A percentile compares a stretch with the other conserved stretches of the same genome.
These are phyloP conservation scores for Chaetoceros muelleri DNA, from an alignment of 108 stramenopile species.

Conservation along the genomic window DNA sequence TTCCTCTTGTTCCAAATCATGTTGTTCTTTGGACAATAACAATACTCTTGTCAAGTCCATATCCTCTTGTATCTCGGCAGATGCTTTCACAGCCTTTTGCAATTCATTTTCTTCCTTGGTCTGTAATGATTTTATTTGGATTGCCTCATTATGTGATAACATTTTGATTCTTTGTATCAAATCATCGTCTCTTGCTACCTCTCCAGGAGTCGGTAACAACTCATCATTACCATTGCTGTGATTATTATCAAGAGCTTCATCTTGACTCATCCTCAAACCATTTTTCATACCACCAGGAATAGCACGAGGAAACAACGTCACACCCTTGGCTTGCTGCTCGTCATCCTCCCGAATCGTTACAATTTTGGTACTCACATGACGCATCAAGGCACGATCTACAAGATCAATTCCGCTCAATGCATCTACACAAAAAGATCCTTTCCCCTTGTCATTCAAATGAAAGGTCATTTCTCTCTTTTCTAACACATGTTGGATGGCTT, in stretches of 20 bases:
- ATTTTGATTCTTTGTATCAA: too few species aligned
- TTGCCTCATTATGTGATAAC: too few species aligned
- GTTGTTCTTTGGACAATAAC: not conserved
- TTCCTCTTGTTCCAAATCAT: not conserved
- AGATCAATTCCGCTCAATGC: slow-evolving; percentile 25
- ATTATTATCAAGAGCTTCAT: too few species aligned
- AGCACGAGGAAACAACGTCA: not conserved
- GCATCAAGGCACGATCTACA: slow-evolving; percentile 2
- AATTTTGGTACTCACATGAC: not conserved
- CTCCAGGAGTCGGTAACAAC: not conserved
- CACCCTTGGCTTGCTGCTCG: not conserved
- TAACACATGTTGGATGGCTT: slow-evolving; percentile 18
- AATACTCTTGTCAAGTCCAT: not conserved
- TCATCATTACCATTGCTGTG: too few species aligned
- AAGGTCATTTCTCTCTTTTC: slow-evolving; percentile 27
- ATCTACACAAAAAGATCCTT: slow-evolving; percentile 29
- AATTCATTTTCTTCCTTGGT: not conserved
- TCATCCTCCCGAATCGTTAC: not conserved
- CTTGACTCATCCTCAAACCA: not conserved
- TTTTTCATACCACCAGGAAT: not conserved
- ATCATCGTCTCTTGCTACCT: not conserved
- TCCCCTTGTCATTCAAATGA: slow-evolving; percentile 11
- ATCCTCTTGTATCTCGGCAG: not conserved
- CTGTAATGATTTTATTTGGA: too few species aligned
- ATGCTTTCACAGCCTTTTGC: not conserved